Evolutionary conservation across 257 asterid species (phyloP).

Genomic region (Nicotiana sylvestris): DNA sequence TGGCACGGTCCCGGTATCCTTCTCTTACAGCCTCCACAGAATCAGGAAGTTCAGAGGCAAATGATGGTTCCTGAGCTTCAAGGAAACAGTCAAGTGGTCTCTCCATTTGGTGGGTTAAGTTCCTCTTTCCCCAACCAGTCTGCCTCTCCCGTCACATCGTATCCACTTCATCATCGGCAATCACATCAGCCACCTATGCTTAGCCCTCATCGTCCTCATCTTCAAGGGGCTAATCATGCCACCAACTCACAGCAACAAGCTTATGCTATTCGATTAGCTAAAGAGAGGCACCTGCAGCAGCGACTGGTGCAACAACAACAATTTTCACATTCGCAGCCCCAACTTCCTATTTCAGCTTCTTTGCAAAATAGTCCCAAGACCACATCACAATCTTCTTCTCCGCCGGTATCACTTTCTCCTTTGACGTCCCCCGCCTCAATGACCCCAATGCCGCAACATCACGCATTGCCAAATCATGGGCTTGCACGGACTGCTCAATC

Average conservation of each 20-base stretch:
- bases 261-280: constrained; percentile 66
- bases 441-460: constrained; percentile 53
- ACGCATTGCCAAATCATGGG: constrained; percentile 53
- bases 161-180: constrained; percentile 38
- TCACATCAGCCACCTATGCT: constrained; percentile 38
- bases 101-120: constrained; percentile 30
- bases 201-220: constrained; percentile 34
- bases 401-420: constrained; percentile 49
- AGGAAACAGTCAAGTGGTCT: constrained; percentile 36
- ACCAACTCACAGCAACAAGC: constrained; percentile 68
- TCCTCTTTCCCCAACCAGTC: constrained; percentile 39
- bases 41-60: constrained; percentile 69
- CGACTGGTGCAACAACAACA: constrained; percentile 51
- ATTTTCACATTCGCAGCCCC: constrained; percentile 57
- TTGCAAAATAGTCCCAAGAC: constrained; percentile 50
- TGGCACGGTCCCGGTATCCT: not conserved
- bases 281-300: constrained; percentile 70
- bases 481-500: constrained; percentile 49
- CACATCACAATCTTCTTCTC: constrained; percentile 47
- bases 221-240: constrained; percentile 68
- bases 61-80: constrained; percentile 57
- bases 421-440: constrained; percentile 43
- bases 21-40: constrained; percentile 51
- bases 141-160: constrained; percentile 38
- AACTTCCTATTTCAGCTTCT: constrained; percentile 58